Evolutionary conservation across 441 rosid genomes (phyloP).

Genomic region (Mallotus repandus): DNA sequence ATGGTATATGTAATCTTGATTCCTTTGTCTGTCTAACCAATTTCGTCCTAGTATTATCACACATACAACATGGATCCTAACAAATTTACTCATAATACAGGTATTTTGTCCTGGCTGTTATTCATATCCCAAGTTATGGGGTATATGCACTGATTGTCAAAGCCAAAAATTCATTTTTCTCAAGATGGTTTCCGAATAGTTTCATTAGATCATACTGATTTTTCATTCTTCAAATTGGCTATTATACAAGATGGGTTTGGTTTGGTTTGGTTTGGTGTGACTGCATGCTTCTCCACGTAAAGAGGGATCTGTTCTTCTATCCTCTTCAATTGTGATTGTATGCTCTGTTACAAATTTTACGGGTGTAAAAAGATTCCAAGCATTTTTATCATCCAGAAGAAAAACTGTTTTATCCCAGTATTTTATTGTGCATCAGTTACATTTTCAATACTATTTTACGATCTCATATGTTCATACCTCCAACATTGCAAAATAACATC

Average conservation of each 20-base stretch:
- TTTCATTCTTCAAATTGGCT: background rate
- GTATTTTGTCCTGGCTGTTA: constrained; percentile 55
- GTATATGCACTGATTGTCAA: constrained; percentile 47
- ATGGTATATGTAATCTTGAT: constrained; percentile 39
- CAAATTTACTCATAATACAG: constrained; percentile 34
- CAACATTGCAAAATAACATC: too few species aligned
- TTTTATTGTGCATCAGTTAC: background rate
- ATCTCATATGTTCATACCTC: too few species aligned
- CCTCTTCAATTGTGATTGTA: background rate
- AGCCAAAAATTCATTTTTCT: constrained; percentile 44
- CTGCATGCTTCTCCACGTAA: background rate
- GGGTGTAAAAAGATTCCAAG: background rate
- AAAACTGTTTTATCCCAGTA: background rate
- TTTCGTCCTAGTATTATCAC: background rate
- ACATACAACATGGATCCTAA: background rate
- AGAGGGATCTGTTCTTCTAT: background rate
- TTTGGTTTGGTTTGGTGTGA: background rate
- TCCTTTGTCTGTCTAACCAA: background rate
- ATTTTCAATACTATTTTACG: background rate
- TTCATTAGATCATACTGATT: constrained; percentile 36
- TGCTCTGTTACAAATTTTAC: background rate
- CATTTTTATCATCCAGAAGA: background rate
- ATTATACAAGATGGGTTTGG: too few species aligned
- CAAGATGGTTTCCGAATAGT: constrained; percentile 50
- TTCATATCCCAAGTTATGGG: constrained; percentile 78